Base-by-base conservation (phyloP, 2,329 filamentous ascomycete species). In the Cercospora zeina region DNA sequence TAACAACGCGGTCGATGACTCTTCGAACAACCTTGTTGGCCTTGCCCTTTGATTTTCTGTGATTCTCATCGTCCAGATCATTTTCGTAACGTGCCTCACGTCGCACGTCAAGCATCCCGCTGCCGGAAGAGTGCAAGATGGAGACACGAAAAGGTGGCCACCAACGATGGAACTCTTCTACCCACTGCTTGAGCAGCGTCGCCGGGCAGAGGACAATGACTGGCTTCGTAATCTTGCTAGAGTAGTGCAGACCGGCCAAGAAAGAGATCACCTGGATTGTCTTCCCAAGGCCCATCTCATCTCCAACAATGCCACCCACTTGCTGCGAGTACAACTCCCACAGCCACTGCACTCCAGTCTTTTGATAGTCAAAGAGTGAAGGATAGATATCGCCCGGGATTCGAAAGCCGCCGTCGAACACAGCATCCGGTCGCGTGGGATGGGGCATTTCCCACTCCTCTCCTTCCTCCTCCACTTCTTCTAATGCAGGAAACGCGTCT, bases 241-340 rank as follows among this genome's bases (percentile, higher is more conserved):
- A 97, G 76, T 97, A 93, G 74, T 99, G 95, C 8, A 99, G 79
- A 2, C 91, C 91, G 2, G 95, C 93, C 54, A 99, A 81, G 70
- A 96, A 96, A 0, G 91, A 87, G 55, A 90, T 90, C 50, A 87
- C 82, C 71, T 90, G 88, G 27, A 90, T 89, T 1, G 95, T 99
- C 78, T 99, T 99, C 3, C 95, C 95, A n/a, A 99, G 79, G 0
- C 96, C 95, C 95, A 99, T 99, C 76, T 99, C 95, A 72, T 99
- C 95, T 5, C 93, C 95, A 39, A 99, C 85, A 58, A 99, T 97
- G 2, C 95, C 95, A 24, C 95, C 95, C 4, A 96, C 92, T 64
- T 89, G 85, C 73, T 97, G 92, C 60, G 87, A 86, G 73, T 96
- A 93, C 2, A 99, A 80, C 75, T 99, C 93, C 74, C 91, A 92